These are phyloP conservation scores for Metroxylon sagu DNA, from an alignment of 176 grass and related monocot species.

Conservation along the genomic window DNA sequence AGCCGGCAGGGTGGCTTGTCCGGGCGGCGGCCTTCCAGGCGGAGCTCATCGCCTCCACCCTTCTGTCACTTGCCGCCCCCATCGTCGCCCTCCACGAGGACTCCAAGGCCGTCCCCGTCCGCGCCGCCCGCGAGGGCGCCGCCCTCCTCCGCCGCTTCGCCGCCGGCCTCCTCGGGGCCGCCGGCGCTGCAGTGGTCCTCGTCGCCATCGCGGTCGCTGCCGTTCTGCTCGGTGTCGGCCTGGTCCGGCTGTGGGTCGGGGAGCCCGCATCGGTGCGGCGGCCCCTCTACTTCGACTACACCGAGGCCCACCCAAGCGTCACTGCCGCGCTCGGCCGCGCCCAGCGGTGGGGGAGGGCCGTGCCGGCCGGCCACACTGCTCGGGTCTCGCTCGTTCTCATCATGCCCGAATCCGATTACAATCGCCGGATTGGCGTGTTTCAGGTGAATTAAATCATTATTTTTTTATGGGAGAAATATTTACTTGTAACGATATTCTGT, in stretches of 20 bases:
- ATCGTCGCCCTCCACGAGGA: conserved; percentile 22
- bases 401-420: conserved; percentile 38
- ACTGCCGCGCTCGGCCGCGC: conserved; percentile 1
- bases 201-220: conserved; percentile 13
- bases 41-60: conserved; percentile 21
- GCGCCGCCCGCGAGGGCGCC: neutral
- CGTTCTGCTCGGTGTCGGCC: conserved; percentile 19
- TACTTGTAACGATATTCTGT: no score
- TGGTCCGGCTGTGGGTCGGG: conserved; percentile 31
- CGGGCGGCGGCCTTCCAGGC: conserved; percentile 1
- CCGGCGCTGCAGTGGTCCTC: conserved; percentile 17
- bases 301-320: conserved; percentile 16
- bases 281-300: conserved; percentile 37
- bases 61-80: conserved; percentile 23
- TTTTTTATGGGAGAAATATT: no score
- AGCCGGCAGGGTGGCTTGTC: conserved; percentile 30
- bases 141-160: conserved; percentile 23
- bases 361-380: conserved; percentile 23
- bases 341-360: neutral
- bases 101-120: conserved; percentile 18
- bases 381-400: conserved; percentile 17
- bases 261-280: conserved; percentile 20
- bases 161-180: conserved; percentile 23
- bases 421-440: conserved; percentile 30
- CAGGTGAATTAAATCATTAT: conserved; percentile 18